Evolutionary conservation across 2,329 filamentous ascomycete species (phyloP), one percentile per base, ranked within the genome.

Genomic region (Zymoseptoria tritici): DNA sequence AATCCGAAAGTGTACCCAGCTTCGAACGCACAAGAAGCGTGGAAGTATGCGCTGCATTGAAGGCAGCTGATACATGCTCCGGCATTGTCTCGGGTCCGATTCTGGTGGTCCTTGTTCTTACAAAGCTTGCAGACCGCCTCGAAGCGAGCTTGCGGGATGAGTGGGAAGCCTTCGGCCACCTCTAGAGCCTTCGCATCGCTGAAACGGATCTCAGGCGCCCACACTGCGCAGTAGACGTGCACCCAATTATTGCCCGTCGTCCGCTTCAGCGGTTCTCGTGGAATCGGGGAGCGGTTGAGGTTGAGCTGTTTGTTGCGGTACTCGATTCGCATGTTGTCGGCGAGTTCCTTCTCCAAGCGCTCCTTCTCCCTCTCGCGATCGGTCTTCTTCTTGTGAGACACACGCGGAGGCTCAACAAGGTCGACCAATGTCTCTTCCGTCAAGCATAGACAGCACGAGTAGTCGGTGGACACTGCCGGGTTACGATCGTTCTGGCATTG

Each of bases 201-300:
- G 74, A 97, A 99, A 70, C 92, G 94, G 68, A 96, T 87, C 74
- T 99, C 94, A 0, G 91, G 86, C 9, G 89, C 92, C 86, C 90
- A 97, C 19, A 96, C 80, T 1, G 94, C 92, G 71, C 94, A 99
- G 46, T 88, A 87, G 26, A 97, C 91, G 72, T 99, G 94, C 16
- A 97, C 90, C 94, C 94, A 99, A 71, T 97, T 97, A 76, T 97
- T 97, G 72, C 95, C 91, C 3, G 89, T 90, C 0, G 94, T 99
- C 54, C 90, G 85, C 77, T 99, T 99, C 63, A 99, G 79, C 3
- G 94, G 88, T 72, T 97, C 94, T 54, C 94, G 85, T 24, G 94
- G 94, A 64, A 90, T 84, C 42, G 88, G 76, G 1, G 94, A 93
- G 54, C 92, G 88, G 66, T 91, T 91, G 68, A 88, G 85, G 62